Evolutionary conservation across 192 early-diverging fungal species (phyloP).

Genomic region (Mortierella antarctica): DNA sequence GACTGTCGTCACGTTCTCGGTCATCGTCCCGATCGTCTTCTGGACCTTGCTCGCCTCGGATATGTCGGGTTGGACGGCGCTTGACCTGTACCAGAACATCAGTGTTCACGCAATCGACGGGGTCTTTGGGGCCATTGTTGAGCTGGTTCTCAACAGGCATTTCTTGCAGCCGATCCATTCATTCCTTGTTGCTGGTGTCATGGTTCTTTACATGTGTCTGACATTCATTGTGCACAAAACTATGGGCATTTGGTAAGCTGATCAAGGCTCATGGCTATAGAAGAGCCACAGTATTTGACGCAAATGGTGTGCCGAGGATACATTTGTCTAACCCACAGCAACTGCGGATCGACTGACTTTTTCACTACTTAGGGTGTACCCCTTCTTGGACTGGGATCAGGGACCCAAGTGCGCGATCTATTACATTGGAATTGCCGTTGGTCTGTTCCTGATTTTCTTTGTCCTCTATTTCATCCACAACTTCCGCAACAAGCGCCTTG

Average conservation of each 20-base stretch:
- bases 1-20: slow-evolving; percentile 31
- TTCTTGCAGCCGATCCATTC: slow-evolving; percentile 37
- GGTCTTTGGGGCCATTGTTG: slow-evolving; percentile 32
- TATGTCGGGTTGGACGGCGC: neutral
- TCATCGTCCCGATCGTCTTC: slow-evolving; percentile 51
- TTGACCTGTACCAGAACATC: slow-evolving; percentile 25
- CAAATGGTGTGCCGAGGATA: too few relatives aligned
- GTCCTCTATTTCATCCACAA: slow-evolving; percentile 30
- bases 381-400: slow-evolving; percentile 42
- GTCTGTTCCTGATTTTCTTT: slow-evolving; percentile 32
- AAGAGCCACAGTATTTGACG: neutral
- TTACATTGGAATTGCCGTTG: slow-evolving; percentile 33
- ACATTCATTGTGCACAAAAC: slow-evolving; percentile 33
- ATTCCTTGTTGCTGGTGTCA: slow-evolving; percentile 27
- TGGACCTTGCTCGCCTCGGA: slow-evolving; percentile 29
- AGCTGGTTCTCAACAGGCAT: slow-evolving; percentile 47
- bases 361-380: slow-evolving; percentile 28
- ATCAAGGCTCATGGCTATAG: neutral
- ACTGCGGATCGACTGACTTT: neutral
- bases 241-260: slow-evolving; percentile 25
- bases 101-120: slow-evolving; percentile 46
- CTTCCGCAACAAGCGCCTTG: slow-evolving; percentile 27
- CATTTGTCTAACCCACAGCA: too few relatives aligned
- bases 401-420: slow-evolving; percentile 28
- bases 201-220: slow-evolving; percentile 46